Conservation (phyloP, 495 filamentous ascomycete species). For the Letharia lupina region DNA sequence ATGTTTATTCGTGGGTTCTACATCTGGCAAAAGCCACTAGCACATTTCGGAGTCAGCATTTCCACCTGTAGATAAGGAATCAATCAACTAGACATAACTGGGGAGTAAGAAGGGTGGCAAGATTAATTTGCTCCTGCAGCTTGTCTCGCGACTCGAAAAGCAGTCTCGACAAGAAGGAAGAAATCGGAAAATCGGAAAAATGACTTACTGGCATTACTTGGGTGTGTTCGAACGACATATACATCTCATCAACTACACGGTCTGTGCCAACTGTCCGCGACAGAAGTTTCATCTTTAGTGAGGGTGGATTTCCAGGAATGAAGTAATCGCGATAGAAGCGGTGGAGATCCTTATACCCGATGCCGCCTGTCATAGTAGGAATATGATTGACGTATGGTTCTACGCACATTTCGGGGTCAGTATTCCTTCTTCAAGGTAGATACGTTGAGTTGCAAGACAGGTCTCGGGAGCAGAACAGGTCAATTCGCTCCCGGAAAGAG, state of each 20-base stretch:
- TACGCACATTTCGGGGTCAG: neutral
- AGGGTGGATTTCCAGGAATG: constrained; percentile 59
- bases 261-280: constrained; percentile 59
- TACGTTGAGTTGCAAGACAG: neutral
- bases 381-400: constrained; percentile 48
- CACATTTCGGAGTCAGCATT: too few relatives aligned
- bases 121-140: too few relatives aligned
- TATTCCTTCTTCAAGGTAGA: neutral
- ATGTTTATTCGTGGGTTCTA: constrained; percentile 58
- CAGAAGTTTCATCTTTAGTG: constrained; percentile 59
- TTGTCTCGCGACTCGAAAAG: too few relatives aligned
- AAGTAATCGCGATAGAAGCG: constrained; percentile 70
- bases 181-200: too few relatives aligned
- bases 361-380: constrained; percentile 59
- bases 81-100: too few relatives aligned
- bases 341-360: constrained; percentile 58
- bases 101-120: too few relatives aligned
- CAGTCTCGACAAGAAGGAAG: too few relatives aligned
- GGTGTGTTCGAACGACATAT: constrained; percentile 60
- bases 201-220: constrained; percentile 44
- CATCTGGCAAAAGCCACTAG: constrained; percentile 67
- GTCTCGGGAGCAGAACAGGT: neutral
- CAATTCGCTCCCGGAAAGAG: neutral
- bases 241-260: constrained; percentile 53
- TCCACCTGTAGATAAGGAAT: too few relatives aligned